Conservation (phyloP, 306 rosid genomes). For the Potentilla sterilis region DNA sequence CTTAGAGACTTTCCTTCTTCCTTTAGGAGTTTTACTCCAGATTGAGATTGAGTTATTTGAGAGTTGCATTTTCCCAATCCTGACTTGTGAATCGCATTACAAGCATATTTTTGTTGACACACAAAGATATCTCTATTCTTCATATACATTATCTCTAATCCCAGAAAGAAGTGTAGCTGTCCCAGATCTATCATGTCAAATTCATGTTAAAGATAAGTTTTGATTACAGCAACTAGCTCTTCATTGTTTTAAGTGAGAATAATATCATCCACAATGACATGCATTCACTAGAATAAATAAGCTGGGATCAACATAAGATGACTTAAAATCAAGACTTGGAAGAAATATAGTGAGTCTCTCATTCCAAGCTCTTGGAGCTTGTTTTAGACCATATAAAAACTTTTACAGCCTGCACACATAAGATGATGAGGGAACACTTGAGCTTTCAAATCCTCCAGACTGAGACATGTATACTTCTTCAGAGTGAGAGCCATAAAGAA, state of each 20-base stretch:
- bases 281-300: not conserved
- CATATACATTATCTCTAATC: not conserved
- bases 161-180: not conserved
- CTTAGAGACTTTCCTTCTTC: too few species aligned
- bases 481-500: not conserved
- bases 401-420: not conserved
- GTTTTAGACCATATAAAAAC: not conserved
- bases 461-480: not conserved
- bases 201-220: not conserved
- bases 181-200: not conserved
- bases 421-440: too few species aligned
- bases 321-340: not conserved
- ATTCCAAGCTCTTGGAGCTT: not conserved
- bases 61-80: not conserved
- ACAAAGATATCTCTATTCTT: not conserved
- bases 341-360: not conserved
- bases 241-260: not conserved
- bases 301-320: not conserved
- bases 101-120: not conserved
- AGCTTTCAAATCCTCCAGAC: not conserved
- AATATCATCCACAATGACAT: not conserved
- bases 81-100: not conserved
- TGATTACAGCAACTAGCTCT: not conserved
- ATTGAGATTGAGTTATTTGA: not conserved
- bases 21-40: too few species aligned